A percentile compares a stretch with the other conserved stretches of the same genome.
Conservation (phyloP, 2,329 filamentous ascomycete genomes). For the Chaetomium olivaceum region DNA sequence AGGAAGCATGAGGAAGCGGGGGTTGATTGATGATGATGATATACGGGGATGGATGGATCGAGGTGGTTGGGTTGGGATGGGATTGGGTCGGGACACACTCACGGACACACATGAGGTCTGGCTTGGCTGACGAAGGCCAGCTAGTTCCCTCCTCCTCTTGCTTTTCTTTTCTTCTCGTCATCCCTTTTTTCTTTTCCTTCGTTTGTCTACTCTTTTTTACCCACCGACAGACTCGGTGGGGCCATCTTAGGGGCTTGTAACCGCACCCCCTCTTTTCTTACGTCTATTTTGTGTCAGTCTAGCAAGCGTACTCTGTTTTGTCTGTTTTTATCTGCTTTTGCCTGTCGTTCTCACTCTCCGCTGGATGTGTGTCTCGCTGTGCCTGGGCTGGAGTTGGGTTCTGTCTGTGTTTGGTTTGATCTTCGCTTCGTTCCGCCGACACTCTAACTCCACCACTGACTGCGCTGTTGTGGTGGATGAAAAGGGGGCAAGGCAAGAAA, state of each 20-base stretch:
- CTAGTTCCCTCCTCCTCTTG: not conserved
- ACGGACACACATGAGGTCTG: conserved; percentile 6
- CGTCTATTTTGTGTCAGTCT: conserved; percentile 12
- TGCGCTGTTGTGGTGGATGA: not conserved
- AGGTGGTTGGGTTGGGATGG: conserved; percentile 1
- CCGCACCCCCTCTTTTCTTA: not conserved
- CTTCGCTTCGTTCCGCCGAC: conserved; percentile 1
- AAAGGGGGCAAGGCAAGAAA: not conserved
- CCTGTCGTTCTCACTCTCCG: not conserved
- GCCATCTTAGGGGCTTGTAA: not conserved
- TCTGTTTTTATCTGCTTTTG: not conserved
- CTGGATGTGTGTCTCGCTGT: not conserved
- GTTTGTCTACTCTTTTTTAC: conserved; percentile 31
- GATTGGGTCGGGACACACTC: conserved; percentile 1
- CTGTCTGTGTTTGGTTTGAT: not conserved
- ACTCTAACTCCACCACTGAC: not conserved
- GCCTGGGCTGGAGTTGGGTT: not conserved
- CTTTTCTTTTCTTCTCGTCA: conserved; percentile 24
- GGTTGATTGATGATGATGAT: not conserved
- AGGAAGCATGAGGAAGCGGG: not conserved
- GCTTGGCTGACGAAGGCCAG: not conserved
- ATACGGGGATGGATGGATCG: not conserved
- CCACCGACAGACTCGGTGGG: not conserved
- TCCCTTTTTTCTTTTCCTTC: conserved; percentile 22
- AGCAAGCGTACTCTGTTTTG: conserved; percentile 19